These are phyloP conservation scores for Mediolabrus comicus DNA, from an alignment of 108 stramenopile genomes.

Conservation along the genomic window DNA sequence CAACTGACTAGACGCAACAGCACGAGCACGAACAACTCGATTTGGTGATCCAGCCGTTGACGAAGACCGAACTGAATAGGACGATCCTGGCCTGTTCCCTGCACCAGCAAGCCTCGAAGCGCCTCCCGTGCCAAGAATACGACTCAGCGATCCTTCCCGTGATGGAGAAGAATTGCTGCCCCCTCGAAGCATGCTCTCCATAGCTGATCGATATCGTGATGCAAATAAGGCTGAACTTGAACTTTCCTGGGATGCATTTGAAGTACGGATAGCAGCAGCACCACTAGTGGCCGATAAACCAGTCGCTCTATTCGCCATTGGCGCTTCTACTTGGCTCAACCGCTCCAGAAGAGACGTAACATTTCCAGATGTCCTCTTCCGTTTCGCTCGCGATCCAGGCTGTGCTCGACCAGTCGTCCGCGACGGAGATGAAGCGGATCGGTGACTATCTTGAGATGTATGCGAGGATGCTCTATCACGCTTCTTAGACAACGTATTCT, in stretches of 20 bases:
- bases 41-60: constrained; percentile 6
- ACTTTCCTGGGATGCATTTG: constrained; percentile 2
- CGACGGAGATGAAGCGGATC: constrained; percentile 7
- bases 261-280: background rate
- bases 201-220: constrained; percentile 14
- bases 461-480: constrained; percentile 24
- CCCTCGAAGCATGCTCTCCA: constrained; percentile 22
- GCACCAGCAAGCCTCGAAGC: background rate
- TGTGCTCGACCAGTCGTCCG: background rate
- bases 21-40: constrained; percentile 12
- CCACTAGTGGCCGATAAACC: constrained; percentile 1
- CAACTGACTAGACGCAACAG: constrained; percentile 5
- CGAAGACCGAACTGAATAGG: background rate
- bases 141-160: background rate
- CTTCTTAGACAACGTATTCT: background rate
- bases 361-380: background rate
- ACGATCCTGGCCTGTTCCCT: background rate
- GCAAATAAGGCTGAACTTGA: background rate
- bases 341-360: constrained; percentile 28
- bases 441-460: constrained; percentile 16
- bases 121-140: constrained; percentile 6
- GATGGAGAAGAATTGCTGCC: background rate
- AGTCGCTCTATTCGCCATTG: background rate
- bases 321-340: constrained; percentile 8
- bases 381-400: constrained; percentile 3